Conservation (phyloP, 1,139 yeast species). For the Pneumocystis wakefieldiae region DNA sequence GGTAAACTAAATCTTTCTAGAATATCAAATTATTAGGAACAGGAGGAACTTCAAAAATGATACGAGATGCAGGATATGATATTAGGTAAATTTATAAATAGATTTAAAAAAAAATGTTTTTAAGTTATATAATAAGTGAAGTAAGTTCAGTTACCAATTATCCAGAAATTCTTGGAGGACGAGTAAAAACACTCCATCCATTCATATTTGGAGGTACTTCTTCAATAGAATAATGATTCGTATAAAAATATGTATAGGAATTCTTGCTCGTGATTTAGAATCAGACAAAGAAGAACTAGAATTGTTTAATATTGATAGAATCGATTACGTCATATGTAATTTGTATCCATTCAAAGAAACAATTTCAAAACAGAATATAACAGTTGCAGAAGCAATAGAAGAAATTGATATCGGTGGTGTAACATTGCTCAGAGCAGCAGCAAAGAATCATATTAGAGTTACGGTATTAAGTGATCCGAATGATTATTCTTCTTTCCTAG, state of each 20-base stretch:
- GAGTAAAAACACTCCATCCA: slow-evolving; percentile 96
- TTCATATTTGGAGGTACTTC: slow-evolving; percentile 61
- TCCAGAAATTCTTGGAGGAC: slow-evolving; percentile 96
- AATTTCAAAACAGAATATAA: slow-evolving; percentile 85
- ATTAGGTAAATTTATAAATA: slow-evolving; percentile 37
- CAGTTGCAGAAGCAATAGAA: slow-evolving; percentile 94
- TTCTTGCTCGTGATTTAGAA: slow-evolving; percentile 81
- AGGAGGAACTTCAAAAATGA: slow-evolving; percentile 82
- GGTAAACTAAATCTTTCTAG: neutral
- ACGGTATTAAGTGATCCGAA: slow-evolving; percentile 86
- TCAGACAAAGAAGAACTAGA: slow-evolving; percentile 77
- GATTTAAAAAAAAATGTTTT: neutral
- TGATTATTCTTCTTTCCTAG: slow-evolving; percentile 75
- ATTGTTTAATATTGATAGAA: slow-evolving; percentile 82
- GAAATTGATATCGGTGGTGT: slow-evolving; percentile 98
- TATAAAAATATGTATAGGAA: slow-evolving; percentile 19
- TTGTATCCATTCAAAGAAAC: slow-evolving; percentile 97
- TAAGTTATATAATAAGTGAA: slow-evolving; percentile 29
- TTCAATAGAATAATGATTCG: neutral
- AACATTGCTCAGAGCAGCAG: slow-evolving; percentile 92
- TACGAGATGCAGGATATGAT: slow-evolving; percentile 95
- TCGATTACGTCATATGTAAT: slow-evolving; percentile 92
- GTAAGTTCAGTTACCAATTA: slow-evolving; percentile 91
- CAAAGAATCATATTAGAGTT: slow-evolving; percentile 92
- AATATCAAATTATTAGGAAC: neutral